Evolutionary conservation across 805 yeast genomes (phyloP).

Genomic region (Wickerhamiella australiensis): DNA sequence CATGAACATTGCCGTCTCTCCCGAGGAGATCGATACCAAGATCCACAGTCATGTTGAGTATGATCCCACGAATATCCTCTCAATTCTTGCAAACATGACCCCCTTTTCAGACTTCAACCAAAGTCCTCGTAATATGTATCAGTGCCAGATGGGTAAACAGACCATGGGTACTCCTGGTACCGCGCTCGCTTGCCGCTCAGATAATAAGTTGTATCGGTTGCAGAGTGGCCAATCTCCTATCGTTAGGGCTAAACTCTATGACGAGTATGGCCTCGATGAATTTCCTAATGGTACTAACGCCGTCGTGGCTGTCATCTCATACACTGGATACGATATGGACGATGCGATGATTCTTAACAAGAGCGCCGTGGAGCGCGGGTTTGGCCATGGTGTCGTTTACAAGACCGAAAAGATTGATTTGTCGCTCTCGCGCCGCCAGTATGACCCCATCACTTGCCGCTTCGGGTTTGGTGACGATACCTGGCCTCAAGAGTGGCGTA

Average conservation of each 20-base stretch:
- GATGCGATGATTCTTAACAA: constrained; percentile 98
- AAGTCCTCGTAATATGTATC: constrained; percentile 99
- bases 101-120: constrained; percentile 98
- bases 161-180: constrained; percentile 99
- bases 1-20: constrained; percentile 90
- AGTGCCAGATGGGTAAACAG: constrained; percentile 99
- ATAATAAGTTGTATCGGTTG: constrained; percentile 82
- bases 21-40: constrained; percentile 72
- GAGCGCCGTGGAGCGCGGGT: constrained; percentile 95
- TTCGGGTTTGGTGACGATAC: constrained; percentile 89
- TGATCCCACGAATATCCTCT: constrained; percentile 86
- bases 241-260: constrained; percentile 85
- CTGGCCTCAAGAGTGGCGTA: constrained; percentile 87
- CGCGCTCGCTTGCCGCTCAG: constrained; percentile 81
- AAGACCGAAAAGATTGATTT: constrained; percentile 89
- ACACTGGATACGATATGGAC: constrained; percentile 99
- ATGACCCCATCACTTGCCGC: constrained; percentile 89
- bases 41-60: constrained; percentile 88
- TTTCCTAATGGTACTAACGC: constrained; percentile 98
- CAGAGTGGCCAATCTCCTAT: constrained; percentile 97
- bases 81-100: constrained; percentile 90
- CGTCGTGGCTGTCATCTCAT: constrained; percentile 95
- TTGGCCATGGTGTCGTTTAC: constrained; percentile 93
- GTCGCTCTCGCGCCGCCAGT: constrained; percentile 62
- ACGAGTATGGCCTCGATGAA: constrained; percentile 94